A percentile compares a stretch with the other conserved stretches of the same genome.
These are phyloP conservation scores for Hypoxylon perforatum DNA, from an alignment of 495 filamentous ascomycete genomes.

Conservation along the genomic window DNA sequence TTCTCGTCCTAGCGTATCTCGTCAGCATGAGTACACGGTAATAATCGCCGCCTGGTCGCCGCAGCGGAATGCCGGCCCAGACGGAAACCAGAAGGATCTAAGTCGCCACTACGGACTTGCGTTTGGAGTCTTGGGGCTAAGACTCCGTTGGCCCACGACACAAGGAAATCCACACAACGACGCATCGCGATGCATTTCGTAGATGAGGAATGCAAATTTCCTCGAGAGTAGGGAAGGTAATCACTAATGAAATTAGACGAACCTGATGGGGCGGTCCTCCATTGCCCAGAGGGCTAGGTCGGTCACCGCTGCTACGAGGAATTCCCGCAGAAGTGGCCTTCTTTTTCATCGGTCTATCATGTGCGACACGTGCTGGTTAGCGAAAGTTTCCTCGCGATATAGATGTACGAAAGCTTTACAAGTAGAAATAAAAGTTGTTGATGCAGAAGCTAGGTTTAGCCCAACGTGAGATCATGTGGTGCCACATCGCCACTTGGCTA, in stretches of 20 bases:
- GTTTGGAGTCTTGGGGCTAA: slow-evolving; percentile 35
- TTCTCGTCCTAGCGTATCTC: slow-evolving; percentile 72
- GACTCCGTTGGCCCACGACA: slow-evolving; percentile 35
- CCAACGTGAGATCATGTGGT: slow-evolving; percentile 48
- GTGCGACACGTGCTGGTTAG: slow-evolving; percentile 25
- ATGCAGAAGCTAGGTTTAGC: slow-evolving; percentile 34
- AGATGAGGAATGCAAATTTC: background rate
- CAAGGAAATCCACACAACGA: slow-evolving; percentile 28
- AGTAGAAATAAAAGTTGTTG: slow-evolving; percentile 24
- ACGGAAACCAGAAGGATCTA: slow-evolving; percentile 41
- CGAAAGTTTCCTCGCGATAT: slow-evolving; percentile 13
- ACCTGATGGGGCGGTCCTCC: slow-evolving; percentile 56
- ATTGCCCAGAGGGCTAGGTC: slow-evolving; percentile 60
- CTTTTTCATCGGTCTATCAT: slow-evolving; percentile 65
- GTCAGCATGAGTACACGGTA: slow-evolving; percentile 34
- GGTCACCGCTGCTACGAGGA: slow-evolving; percentile 62
- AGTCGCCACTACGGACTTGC: slow-evolving; percentile 35
- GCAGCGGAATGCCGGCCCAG: slow-evolving; percentile 37
- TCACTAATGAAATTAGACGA: slow-evolving; percentile 34
- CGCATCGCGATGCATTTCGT: slow-evolving; percentile 13
- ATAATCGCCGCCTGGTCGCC: slow-evolving; percentile 10
- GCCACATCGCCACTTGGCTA: slow-evolving; percentile 51
- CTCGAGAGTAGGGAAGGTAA: background rate
- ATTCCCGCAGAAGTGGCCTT: slow-evolving; percentile 63
- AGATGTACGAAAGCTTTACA: slow-evolving; percentile 9